A percentile compares a stretch with the other conserved stretches of the same genome.
Evolutionary conservation across 805 yeast species (phyloP).

Genomic region (Brettanomyces anomalus): DNA sequence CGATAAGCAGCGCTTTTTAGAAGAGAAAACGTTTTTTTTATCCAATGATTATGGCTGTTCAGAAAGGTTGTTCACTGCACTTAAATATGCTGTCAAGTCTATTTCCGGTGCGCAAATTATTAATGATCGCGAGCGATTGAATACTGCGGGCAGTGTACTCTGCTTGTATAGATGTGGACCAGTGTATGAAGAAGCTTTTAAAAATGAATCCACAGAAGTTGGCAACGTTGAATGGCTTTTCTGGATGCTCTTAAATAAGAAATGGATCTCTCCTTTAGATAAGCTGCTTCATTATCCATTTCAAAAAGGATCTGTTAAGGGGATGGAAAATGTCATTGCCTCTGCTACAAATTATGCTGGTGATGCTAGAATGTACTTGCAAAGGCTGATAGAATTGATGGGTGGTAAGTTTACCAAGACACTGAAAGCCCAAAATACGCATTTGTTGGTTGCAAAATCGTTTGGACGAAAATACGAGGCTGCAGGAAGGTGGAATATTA

Average conservation of each 20-base stretch:
- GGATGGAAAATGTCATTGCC: conserved; percentile 45
- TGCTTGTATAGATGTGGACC: conserved; percentile 9
- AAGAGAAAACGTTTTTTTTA: conserved; percentile 39
- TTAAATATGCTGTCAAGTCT: conserved; percentile 35
- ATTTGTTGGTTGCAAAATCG: conserved; percentile 58
- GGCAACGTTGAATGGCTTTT: conserved; percentile 70
- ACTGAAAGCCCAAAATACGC: conserved; percentile 57
- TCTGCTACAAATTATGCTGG: conserved; percentile 80
- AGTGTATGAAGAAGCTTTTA: not conserved
- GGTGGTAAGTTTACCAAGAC: conserved; percentile 75
- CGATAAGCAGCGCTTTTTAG: conserved; percentile 23
- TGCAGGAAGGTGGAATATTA: conserved; percentile 60
- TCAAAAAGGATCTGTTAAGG: conserved; percentile 41
- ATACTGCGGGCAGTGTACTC: not conserved
- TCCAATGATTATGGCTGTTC: conserved; percentile 50
- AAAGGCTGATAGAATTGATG: conserved; percentile 48
- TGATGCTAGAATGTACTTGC: conserved; percentile 68
- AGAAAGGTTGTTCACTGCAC: conserved; percentile 28
- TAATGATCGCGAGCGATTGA: not conserved
- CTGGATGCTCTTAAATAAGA: conserved; percentile 46
- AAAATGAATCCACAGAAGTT: not conserved
- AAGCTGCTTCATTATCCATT: conserved; percentile 63
- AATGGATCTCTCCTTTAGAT: conserved; percentile 45
- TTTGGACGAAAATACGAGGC: conserved; percentile 70
- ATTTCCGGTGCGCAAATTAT: conserved; percentile 44